Evolutionary conservation across 2,329 filamentous ascomycete species (phyloP).

Genomic region (Proliferodiscus dingleyae): DNA sequence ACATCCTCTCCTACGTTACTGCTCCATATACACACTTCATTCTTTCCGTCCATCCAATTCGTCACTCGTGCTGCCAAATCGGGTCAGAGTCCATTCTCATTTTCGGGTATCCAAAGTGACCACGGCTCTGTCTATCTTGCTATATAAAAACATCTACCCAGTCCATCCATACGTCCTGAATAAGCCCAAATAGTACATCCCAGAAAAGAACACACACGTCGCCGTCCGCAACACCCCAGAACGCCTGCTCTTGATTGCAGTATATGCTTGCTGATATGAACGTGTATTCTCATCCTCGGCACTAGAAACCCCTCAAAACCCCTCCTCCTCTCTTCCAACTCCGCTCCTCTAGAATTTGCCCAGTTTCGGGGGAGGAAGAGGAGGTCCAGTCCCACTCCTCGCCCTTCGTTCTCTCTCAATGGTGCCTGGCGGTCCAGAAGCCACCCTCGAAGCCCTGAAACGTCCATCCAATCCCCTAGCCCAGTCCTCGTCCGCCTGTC

Average conservation of each 20-base stretch:
- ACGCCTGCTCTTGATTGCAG: conserved; percentile 11
- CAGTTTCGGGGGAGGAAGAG: conserved; percentile 22
- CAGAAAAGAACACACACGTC: conserved; percentile 11
- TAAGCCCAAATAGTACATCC: conserved; percentile 10
- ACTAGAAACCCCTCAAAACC: conserved; percentile 1
- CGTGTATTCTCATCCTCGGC: neutral
- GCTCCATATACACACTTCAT: neutral
- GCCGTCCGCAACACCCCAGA: conserved; percentile 13
- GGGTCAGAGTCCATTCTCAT: too few species aligned
- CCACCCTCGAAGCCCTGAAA: conserved; percentile 45
- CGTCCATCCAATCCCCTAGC: conserved; percentile 56
- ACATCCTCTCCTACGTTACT: too few species aligned
- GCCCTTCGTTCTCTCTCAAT: conserved; percentile 40
- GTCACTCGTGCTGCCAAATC: neutral
- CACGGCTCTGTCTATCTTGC: too few species aligned
- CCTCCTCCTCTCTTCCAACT: too few species aligned
- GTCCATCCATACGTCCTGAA: conserved; percentile 1
- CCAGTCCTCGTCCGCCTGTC: conserved; percentile 61
- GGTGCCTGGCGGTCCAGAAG: conserved; percentile 35
- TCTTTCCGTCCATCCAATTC: neutral
- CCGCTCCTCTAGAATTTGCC: conserved; percentile 18
- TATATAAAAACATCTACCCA: conserved; percentile 7
- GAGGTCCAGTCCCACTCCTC: conserved; percentile 37
- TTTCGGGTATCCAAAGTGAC: too few species aligned
- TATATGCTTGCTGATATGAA: too few species aligned